Evolutionary conservation across 768 basidiomycete genomes (phyloP), one percentile per base, ranked within the genome.

Genomic region (Leccinum ochraceum): DNA sequence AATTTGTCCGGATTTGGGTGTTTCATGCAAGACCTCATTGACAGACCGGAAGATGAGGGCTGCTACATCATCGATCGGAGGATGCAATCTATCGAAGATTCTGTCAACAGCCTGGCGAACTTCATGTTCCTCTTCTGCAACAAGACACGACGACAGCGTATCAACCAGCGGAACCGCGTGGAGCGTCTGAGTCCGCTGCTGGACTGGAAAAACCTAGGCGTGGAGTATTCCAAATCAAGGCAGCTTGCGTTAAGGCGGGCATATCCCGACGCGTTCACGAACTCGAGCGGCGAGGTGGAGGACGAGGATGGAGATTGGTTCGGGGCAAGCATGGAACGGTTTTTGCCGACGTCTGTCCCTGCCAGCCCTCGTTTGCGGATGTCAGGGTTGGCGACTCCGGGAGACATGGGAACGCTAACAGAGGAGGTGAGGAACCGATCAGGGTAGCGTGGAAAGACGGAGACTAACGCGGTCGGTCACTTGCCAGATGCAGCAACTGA

Each of bases 1-100:
- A 99, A 99, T 78, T 80, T 99, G 32, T 97, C 95, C 17, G 97
- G 97, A 42, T 98, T 98, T 65, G 97, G 97, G 6, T 94, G 92
- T 73, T 98, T 97, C 80, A 95, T 98, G 92, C 94, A 96, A 75
- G 97, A 99, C 71, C 81, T 98, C 26, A 95, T 99, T 66, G 96
- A 99, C 65, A 85, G 86, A 14, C 94, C 95, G 0, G 86, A 94
- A 62, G 95, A 96, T 57, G 95, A 98, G 74, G 95, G 95, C 0
- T 94, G 92, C 78, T 98, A 97, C 75, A 98, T 98, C 72, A 88
- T 98, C 66, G 96, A 98, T 72, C 85, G 97, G 44, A 86, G 96
- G 54, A 83, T 84, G 76, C 87, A 94, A 70, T 91, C 89, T 17
- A 86, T 96, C 52, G 95, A 98, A 67, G 94, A 97, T 53, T 92